phyloP scores from a whole-genome alignment of 1,139 yeast species.

The Candida labiduridarum region DNA sequence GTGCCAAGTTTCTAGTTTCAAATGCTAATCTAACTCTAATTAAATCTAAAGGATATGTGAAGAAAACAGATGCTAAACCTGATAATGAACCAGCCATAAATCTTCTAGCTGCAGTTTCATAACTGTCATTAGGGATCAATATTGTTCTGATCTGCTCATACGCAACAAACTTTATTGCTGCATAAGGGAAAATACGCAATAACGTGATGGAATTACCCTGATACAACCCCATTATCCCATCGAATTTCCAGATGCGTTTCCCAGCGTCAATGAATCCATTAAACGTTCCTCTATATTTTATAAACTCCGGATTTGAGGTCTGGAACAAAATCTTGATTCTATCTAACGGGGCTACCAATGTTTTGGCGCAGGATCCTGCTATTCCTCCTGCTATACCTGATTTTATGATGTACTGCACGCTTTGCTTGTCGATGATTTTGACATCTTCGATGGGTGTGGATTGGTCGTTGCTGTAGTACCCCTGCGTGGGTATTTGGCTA shows the following conservation, averaged over 20 bases:
- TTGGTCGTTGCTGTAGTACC: slow-evolving; percentile 26
- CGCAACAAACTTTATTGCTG: slow-evolving; percentile 96
- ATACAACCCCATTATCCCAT: slow-evolving; percentile 82
- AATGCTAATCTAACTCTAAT: slow-evolving; percentile 91
- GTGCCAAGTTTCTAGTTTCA: slow-evolving; percentile 58
- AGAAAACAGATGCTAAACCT: slow-evolving; percentile 82
- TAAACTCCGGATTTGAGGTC: slow-evolving; percentile 88
- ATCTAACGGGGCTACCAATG: slow-evolving; percentile 93
- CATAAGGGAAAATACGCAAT: slow-evolving; percentile 91
- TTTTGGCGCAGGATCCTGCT: slow-evolving; percentile 95
- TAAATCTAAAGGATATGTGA: slow-evolving; percentile 91
- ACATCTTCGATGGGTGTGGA: slow-evolving; percentile 30
- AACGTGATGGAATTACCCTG: slow-evolving; percentile 97
- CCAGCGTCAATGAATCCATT: slow-evolving; percentile 78
- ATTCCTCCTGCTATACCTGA: slow-evolving; percentile 95
- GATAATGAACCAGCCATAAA: slow-evolving; percentile 88
- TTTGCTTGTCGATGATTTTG: slow-evolving; percentile 54
- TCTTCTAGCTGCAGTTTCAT: slow-evolving; percentile 82
- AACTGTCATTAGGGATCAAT: slow-evolving; percentile 70
- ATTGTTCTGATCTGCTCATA: slow-evolving; percentile 88
- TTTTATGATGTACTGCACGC: slow-evolving; percentile 74
- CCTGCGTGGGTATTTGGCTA: slow-evolving; percentile 13
- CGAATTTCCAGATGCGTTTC: slow-evolving; percentile 59
- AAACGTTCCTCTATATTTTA: slow-evolving; percentile 78
- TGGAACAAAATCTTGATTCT: slow-evolving; percentile 93